A percentile compares a stretch with the other conserved stretches of the same genome.
Conservation (phyloP, 2,329 filamentous ascomycete species). For the Aspergillus neotritici region DNA sequence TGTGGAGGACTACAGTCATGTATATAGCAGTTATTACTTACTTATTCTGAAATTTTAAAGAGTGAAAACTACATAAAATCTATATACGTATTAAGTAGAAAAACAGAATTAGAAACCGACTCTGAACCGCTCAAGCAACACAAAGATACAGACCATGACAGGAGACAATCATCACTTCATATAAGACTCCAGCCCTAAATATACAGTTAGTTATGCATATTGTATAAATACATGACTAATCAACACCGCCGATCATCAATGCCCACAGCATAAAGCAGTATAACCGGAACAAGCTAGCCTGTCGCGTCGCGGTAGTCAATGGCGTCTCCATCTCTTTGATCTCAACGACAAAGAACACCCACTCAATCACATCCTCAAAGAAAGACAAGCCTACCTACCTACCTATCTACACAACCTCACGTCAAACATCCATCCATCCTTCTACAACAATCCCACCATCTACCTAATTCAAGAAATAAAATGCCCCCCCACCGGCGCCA, state of each 20-base stretch:
- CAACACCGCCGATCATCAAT: constrained; percentile 3
- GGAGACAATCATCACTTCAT: constrained; percentile 5
- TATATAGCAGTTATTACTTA: no score
- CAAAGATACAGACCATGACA: no score
- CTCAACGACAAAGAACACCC: background rate
- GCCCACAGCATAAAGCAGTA: constrained; percentile 9
- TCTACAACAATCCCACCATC: background rate
- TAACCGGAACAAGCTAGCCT: constrained; percentile 29
- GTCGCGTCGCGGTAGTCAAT: constrained; percentile 22
- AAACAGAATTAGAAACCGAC: no score
- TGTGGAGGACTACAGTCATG: no score
- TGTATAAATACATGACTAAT: no score
- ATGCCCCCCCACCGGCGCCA: background rate
- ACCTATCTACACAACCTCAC: background rate
- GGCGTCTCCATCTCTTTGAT: constrained; percentile 5
- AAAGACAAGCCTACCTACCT: background rate
- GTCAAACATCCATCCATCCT: background rate
- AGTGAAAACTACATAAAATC: no score
- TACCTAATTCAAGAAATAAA: no score
- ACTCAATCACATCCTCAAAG: background rate
- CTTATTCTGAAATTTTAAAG: no score
- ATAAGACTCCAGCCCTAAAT: background rate
- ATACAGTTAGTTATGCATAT: constrained; percentile 3
- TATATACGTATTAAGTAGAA: no score
- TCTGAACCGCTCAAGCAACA: no score